A percentile compares a stretch with the other conserved stretches of the same genome.
These are phyloP conservation scores for Backusella circina DNA, from an alignment of 192 early-diverging fungal species.

Conservation along the genomic window DNA sequence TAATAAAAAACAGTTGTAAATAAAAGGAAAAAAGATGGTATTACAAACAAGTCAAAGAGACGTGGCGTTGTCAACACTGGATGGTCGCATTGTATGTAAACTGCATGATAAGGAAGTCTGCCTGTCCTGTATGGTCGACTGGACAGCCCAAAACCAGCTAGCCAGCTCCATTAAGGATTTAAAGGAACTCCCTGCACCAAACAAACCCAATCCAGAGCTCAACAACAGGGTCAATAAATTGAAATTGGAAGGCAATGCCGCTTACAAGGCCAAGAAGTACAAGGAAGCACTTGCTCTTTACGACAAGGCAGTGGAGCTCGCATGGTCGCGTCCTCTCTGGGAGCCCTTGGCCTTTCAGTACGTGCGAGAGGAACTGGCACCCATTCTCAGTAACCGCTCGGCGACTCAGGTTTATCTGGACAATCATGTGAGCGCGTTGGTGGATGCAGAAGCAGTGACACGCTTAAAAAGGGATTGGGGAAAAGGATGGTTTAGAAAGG, in stretches of 20 bases:
- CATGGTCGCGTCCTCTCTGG: conserved; percentile 71
- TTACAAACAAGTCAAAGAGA: conserved; percentile 3
- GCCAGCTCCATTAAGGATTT: conserved; percentile 56
- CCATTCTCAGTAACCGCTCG: conserved; percentile 63
- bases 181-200: conserved; percentile 64
- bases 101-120: conserved; percentile 62
- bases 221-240: conserved; percentile 54
- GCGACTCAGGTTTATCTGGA: conserved; percentile 61
- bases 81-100: conserved; percentile 58
- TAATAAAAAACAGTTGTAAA: neutral
- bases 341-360: conserved; percentile 57
- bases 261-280: conserved; percentile 79
- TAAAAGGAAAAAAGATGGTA: neutral
- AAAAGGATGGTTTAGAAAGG: conserved; percentile 75
- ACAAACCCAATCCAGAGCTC: conserved; percentile 46
- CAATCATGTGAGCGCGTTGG: conserved; percentile 62
- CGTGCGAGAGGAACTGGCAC: conserved; percentile 59
- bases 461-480: conserved; percentile 65
- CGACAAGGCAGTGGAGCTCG: conserved; percentile 80
- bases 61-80: conserved; percentile 4
- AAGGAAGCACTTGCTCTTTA: conserved; percentile 84
- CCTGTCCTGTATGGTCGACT: conserved; percentile 58
- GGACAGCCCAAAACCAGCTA: conserved; percentile 59
- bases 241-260: conserved; percentile 77
- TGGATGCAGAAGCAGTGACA: conserved; percentile 69